Conservation (phyloP, 148 eudicot species). For the Rhododendron kiyosumense region DNA sequence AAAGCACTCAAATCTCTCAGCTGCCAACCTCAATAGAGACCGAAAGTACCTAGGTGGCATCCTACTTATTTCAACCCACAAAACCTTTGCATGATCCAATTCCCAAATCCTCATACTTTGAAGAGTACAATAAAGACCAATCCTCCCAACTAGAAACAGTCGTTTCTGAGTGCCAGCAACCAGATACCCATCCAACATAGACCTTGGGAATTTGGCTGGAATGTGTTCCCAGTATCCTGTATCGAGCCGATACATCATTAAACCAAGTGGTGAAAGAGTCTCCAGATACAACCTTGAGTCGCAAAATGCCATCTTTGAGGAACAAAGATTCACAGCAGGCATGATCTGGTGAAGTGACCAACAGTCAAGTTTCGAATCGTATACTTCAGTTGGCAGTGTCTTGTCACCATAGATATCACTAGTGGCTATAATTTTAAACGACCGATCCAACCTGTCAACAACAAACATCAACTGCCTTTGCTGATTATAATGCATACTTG, state of each 20-base stretch:
- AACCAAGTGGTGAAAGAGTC: conserved; percentile 92
- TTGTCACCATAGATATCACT: conserved; percentile 84
- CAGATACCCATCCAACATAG: conserved; percentile 86
- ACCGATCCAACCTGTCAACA: conserved; percentile 65
- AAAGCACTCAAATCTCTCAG: conserved; percentile 96
- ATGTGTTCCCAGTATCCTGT: conserved; percentile 94
- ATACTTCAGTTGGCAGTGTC: conserved; percentile 89
- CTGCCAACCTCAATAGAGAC: conserved; percentile 79
- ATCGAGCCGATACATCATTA: conserved; percentile 88
- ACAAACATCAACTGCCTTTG: conserved; percentile 92
- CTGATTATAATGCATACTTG: conserved; percentile 81
- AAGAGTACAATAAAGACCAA: conserved; percentile 85
- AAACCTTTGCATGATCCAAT: conserved; percentile 69
- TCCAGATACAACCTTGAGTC: conserved; percentile 90
- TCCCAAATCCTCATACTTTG: conserved; percentile 99
- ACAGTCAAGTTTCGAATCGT: conserved; percentile 69
- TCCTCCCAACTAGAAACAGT: conserved; percentile 84
- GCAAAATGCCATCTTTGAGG: conserved; percentile 96
- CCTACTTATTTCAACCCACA: conserved; percentile 84
- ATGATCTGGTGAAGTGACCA: conserved; percentile 87
- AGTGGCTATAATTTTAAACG: conserved; percentile 86
- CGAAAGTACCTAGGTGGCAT: conserved; percentile 89
- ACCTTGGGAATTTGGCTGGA: conserved; percentile 90
- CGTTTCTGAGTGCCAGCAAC: conserved; percentile 86
- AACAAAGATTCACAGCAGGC: conserved; percentile 92